A percentile compares a stretch with the other conserved stretches of the same genome.
Conservation (phyloP, 768 basidiomycete species). For the Lactarius sanguifluus region DNA sequence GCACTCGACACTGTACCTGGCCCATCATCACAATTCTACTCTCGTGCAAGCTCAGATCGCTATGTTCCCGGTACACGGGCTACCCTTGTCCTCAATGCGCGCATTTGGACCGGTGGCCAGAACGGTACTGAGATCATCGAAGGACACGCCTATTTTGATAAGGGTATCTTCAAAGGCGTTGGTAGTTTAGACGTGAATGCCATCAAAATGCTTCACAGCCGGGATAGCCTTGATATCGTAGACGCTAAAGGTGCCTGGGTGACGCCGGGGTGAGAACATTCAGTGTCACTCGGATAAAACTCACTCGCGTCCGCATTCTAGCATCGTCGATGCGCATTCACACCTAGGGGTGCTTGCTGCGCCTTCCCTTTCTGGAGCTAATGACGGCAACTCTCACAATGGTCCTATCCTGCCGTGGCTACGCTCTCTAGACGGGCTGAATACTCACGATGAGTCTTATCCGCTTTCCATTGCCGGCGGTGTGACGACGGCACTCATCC, state of each 20-base stretch:
- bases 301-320: conserved; percentile 22
- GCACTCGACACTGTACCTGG: conserved; percentile 40
- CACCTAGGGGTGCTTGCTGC: conserved; percentile 48
- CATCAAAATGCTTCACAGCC: conserved; percentile 5
- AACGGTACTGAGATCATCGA: conserved; percentile 55
- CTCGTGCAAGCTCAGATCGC: conserved; percentile 50
- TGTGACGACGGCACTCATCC: conserved; percentile 70
- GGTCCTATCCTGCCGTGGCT: conserved; percentile 63
- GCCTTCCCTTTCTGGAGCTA: conserved; percentile 39
- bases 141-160: conserved; percentile 62
- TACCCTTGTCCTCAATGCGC: conserved; percentile 63
- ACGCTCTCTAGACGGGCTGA: conserved; percentile 73
- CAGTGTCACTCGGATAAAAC: background rate
- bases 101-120: conserved; percentile 72
- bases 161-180: conserved; percentile 60
- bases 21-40: conserved; percentile 38
- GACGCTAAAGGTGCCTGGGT: conserved; percentile 69
- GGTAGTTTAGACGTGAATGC: conserved; percentile 36
- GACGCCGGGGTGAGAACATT: conserved; percentile 44
- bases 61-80: conserved; percentile 53
- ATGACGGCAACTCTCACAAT: conserved; percentile 53
- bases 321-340: conserved; percentile 57
- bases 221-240: conserved; percentile 38
- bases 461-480: conserved; percentile 72
- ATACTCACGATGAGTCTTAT: conserved; percentile 78